Evolutionary conservation across 495 filamentous ascomycete species (phyloP), one percentile per base, ranked within the genome.

Genomic region (Parmelia sp.): DNA sequence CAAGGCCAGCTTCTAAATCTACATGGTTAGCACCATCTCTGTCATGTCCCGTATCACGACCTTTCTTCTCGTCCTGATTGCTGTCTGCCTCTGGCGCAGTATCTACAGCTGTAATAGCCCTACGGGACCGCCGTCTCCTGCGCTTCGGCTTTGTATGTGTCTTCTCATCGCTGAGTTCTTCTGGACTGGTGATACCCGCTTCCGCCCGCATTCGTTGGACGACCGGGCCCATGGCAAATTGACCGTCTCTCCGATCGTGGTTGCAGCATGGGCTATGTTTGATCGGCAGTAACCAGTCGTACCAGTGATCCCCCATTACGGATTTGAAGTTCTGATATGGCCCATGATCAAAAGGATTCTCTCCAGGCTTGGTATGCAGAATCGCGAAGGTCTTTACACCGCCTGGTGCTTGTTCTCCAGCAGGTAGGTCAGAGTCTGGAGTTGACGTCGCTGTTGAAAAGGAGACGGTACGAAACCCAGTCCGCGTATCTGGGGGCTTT

Each of bases 281-380:
- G 55, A 92, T 69, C 9, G 90, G 89, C 19, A 95, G 74, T 39
- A 93, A 72, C 88, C 88, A 93, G 66, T 94, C 90, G 51, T 81
- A 65, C 14, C 83, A 62, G n/a, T 74, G 83, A 49, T 82, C 77
- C 10, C 91, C 91, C 83, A 96, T 87, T 14, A 95, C 80, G 42
- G 86, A 82, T 66, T 86, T 81, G 67, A 89, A 87, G 71, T 96
- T 96, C 42, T 80, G 75, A 63, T 82, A 79, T 0, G 72, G 61
- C 29, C 86, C 88, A 11, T 92, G 74, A 67, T 89, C 83, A 82
- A 88, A 96, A 1, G 90, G 90, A 66, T 94, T 93, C 55, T 91
- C 86, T 25, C 90, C 90, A 6, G 81, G 83, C 17, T 81, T 76
- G 14, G 88, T 92, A 64, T 80, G 80, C 8, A 93, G 82, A 47